Percentiles rank a stretch among this genome's conserved stretches.
These are phyloP conservation scores for Magnolia changhungtana DNA, from an alignment of 164 flowering plant species.

Conservation along the genomic window DNA sequence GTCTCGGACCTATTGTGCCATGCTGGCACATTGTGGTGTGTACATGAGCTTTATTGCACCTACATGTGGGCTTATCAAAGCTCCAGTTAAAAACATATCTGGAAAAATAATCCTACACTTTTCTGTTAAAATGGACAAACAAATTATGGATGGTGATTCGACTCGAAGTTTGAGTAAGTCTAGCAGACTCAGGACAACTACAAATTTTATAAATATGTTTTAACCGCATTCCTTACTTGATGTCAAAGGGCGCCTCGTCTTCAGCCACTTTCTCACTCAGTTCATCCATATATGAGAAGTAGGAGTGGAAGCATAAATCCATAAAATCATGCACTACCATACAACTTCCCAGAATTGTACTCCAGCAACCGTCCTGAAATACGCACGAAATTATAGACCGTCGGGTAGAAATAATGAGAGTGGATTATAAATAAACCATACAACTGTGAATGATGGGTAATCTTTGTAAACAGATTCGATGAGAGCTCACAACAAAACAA, in stretches of 20 bases:
- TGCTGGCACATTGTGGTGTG: too few species aligned
- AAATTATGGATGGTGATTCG: too few species aligned
- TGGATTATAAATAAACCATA: background rate
- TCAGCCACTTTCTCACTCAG: constrained; percentile 47
- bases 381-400: background rate
- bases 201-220: too few species aligned
- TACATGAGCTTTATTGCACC: too few species aligned
- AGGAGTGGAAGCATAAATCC: constrained; percentile 91
- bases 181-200: too few species aligned
- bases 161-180: too few species aligned
- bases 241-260: constrained; percentile 55
- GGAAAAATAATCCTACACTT: too few species aligned
- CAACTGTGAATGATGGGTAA: background rate
- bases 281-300: constrained; percentile 93
- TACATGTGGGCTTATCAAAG: too few species aligned
- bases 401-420: too few species aligned
- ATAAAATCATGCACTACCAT: constrained; percentile 73
- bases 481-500: constrained; percentile 58
- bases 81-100: too few species aligned
- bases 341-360: constrained; percentile 68
- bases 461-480: background rate
- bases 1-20: too few species aligned
- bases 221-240: constrained; percentile 40
- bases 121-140: too few species aligned
- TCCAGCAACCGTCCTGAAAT: constrained; percentile 72